Evolutionary conservation across 1,284 basidiomycete genomes (phyloP), one percentile per base, ranked within the genome.

Genomic region (Apiotrichum mycotoxinovorans): DNA sequence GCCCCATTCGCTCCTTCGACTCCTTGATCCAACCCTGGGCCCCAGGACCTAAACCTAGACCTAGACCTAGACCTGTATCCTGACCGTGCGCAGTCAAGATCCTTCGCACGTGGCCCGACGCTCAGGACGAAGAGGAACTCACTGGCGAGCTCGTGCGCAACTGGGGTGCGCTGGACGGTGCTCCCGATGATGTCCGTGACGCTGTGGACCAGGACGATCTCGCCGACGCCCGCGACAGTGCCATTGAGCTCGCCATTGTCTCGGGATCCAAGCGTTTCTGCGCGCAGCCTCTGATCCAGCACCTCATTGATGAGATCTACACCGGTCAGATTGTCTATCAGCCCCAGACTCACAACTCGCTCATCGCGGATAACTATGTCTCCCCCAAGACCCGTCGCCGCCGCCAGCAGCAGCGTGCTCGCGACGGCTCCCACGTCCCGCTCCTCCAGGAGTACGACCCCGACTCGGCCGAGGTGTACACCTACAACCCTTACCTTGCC

Each of bases 191-290:
- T 23, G 82, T 89, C 23, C 79, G 88, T 46, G 79, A 83, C 22
- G 83, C 86, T 47, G 83, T 92, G 61, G 80, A 81, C 63, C 76
- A 82, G 43, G 83, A 86, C 54, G 66, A 75, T 23, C 78, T 80
- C 35, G 72, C 84, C 51, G 78, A 83, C 60, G 83, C 84, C 56
- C 85, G 87, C 65, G 68, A 70, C 22, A 89, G 84, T 67, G 88
- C 89, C 1, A 80, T 93, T 4, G 70, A 94, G 88, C 86, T 93
- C 81, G 89, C 90, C 7, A 89, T 94, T 65, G 84, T 86, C 15
- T 90, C 90, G 0, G 80, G 83, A 54, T 83, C 89, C 7, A 93
- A 91, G 71, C 80, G 81, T 25, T 91, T 94, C 66, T 77, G 92
- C 17, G 83, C 89, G 1, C 84, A 87, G 5, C 84, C 89, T 0